Percentiles rank a stretch among this genome's conserved stretches.
Evolutionary conservation across 495 filamentous ascomycete species (phyloP).

Genomic region (Penicillium nucicola): DNA sequence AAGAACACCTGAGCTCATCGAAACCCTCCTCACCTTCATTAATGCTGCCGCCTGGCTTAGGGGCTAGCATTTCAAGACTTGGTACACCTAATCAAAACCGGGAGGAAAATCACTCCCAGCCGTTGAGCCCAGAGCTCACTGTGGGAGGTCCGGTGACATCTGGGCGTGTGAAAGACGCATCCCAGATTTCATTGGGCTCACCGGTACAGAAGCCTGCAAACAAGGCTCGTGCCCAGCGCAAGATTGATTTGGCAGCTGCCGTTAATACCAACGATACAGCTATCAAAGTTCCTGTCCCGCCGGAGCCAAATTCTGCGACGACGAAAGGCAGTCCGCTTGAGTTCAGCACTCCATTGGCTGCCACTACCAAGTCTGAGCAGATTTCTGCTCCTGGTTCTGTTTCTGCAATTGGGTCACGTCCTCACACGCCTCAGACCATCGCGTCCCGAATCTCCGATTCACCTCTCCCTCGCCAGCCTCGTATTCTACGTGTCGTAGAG

Average conservation of each 20-base stretch:
- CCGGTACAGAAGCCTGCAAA: constrained; percentile 37
- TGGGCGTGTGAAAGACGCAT: constrained; percentile 31
- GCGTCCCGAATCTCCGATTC: constrained; percentile 48
- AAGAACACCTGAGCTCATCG: constrained; percentile 31
- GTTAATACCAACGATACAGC: constrained; percentile 17
- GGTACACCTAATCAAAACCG: constrained; percentile 28
- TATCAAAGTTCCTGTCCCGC: constrained; percentile 11
- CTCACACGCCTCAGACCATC: constrained; percentile 38
- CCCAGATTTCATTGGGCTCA: constrained; percentile 42
- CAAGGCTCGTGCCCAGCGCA: constrained; percentile 27
- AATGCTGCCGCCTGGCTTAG: constrained; percentile 31
- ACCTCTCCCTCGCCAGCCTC: constrained; percentile 41
- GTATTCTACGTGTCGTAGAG: constrained; percentile 66
- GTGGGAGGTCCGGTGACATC: constrained; percentile 6
- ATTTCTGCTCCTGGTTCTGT: constrained; percentile 15
- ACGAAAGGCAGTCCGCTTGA: constrained; percentile 34
- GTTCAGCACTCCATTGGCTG: constrained; percentile 23
- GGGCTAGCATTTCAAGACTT: constrained; percentile 20
- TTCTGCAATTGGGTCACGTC: constrained; percentile 29
- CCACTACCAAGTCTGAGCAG: constrained; percentile 21
- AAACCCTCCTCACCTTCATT: constrained; percentile 34
- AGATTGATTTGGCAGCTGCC: constrained; percentile 20
- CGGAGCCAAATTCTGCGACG: constrained; percentile 6
- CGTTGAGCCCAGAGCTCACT: constrained; percentile 17
- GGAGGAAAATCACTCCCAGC: constrained; percentile 19